Conservation (phyloP, 768 basidiomycete species). For the Boletus edulis region DNA sequence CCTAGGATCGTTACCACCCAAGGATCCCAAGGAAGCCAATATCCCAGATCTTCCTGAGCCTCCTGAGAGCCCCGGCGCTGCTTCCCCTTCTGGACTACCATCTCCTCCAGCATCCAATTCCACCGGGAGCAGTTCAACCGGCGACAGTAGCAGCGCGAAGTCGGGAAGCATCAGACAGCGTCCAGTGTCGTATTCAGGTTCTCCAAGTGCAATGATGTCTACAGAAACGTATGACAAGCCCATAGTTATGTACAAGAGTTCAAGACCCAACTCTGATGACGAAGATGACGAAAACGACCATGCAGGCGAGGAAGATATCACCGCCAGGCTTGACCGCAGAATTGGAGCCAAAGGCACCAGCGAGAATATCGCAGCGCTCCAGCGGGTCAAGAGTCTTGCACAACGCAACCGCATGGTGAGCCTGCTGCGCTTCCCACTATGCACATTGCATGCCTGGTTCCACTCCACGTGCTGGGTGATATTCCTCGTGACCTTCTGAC, state of each 20-base stretch:
- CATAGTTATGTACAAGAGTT: conserved; percentile 26
- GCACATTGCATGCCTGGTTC: conserved; percentile 27
- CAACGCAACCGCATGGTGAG: conserved; percentile 74
- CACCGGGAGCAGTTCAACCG: conserved; percentile 76
- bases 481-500: conserved; percentile 15
- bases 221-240: conserved; percentile 39
- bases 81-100: conserved; percentile 66
- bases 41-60: conserved; percentile 72
- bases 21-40: conserved; percentile 35
- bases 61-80: conserved; percentile 54
- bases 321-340: conserved; percentile 48
- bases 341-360: conserved; percentile 38
- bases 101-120: conserved; percentile 87
- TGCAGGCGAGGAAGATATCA: conserved; percentile 61
- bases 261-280: conserved; percentile 37
- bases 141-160: conserved; percentile 49
- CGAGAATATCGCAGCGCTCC: conserved; percentile 58
- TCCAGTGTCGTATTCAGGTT: conserved; percentile 25
- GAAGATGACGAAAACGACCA: conserved; percentile 50
- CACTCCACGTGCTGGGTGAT: conserved; percentile 31
- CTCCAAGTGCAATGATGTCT: conserved; percentile 36
- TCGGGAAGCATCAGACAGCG: conserved; percentile 40
- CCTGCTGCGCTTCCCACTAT: conserved; percentile 19
- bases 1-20: conserved; percentile 44
- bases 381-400: conserved; percentile 67